Evolutionary conservation across 2,329 filamentous ascomycete genomes (phyloP), one percentile per base, ranked within the genome.

Genomic region (Colletotrichum falcatum): DNA sequence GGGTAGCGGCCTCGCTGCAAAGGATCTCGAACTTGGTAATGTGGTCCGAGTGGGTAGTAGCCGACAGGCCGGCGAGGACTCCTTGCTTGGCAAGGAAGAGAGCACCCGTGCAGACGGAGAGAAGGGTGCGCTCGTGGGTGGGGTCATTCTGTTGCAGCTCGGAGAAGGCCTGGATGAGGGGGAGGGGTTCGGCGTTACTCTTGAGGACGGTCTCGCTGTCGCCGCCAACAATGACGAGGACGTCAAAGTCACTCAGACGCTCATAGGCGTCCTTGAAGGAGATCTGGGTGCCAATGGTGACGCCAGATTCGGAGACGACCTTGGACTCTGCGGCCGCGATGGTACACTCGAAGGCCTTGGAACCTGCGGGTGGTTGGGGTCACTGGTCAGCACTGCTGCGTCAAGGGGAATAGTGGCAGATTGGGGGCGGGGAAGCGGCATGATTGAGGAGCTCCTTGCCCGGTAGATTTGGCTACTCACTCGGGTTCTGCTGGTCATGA

Each of bases 111-210:
- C 92, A 94, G 80, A 97, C 85, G 74, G 92, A 93, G 75, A 96
- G 84, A 77, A 96, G 85, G 60, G 93, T 95, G 75, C 94, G 92
- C 85, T 97, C 94, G 76, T 92, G 92, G 77, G 86, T 86, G 16
- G 93, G 92, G 76, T 95, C 92, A 76, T 89, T 90, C 85, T 93
- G 90, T 83, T 96, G 93, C 68, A 95, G 85, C 78, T 95, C 91
- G 73, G 91, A 88, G 82, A 91, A 96, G 77, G 91, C 90, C 75
- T 88, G 87, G 85, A 96, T 93, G 79, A 95, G 85, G 73, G 85
- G 83, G 72, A 95, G 85, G 30, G 92, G 92, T 79, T 94, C 89
- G 62, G 85, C 81, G 78, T 92, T 91, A 77, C 86, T 82, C 81
- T 93, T 90, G 78, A 95, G 82, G 73, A 94, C 81, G 46, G 84